Evolutionary conservation across 208 protist species (phyloP).

Genomic region (Crithidia bombi): DNA sequence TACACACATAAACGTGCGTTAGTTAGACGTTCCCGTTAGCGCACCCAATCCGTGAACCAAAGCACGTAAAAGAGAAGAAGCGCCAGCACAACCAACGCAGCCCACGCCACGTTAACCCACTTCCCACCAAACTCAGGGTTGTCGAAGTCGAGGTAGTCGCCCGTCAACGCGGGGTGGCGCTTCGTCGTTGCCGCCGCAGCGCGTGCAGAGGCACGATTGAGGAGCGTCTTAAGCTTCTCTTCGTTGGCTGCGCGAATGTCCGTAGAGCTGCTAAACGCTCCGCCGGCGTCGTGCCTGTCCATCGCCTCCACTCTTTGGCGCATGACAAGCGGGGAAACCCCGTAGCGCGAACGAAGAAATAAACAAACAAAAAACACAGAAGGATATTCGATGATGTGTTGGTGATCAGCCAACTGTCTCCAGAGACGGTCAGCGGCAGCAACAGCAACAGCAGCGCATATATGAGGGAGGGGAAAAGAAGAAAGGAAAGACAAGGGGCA

Average conservation of each 20-base stretch:
- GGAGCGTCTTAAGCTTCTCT: conserved; percentile 29
- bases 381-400: too few species aligned
- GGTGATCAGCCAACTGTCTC: too few species aligned
- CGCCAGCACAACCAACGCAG: conserved; percentile 24
- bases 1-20: background rate
- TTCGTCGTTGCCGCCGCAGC: conserved; percentile 20
- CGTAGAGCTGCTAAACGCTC: conserved; percentile 19
- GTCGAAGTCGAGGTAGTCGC: conserved; percentile 52
- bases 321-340: conserved; percentile 10
- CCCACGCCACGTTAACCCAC: conserved; percentile 37
- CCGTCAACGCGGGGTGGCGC: conserved; percentile 25
- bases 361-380: conserved; percentile 4
- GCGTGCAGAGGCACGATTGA: conserved; percentile 15
- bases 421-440: too few species aligned
- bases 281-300: conserved; percentile 9
- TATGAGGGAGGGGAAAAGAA: background rate
- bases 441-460: too few species aligned
- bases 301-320: conserved; percentile 16
- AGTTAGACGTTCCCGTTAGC: conserved; percentile 8
- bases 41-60: conserved; percentile 56
- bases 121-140: conserved; percentile 28
- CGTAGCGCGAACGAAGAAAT: too few species aligned
- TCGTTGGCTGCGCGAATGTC: conserved; percentile 27
- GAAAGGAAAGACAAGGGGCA: background rate
- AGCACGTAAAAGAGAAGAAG: conserved; percentile 50